Percentiles rank a stretch among this genome's conserved stretches.
Conservation (phyloP, 768 basidiomycete genomes). For the Suillus ampliporus region DNA sequence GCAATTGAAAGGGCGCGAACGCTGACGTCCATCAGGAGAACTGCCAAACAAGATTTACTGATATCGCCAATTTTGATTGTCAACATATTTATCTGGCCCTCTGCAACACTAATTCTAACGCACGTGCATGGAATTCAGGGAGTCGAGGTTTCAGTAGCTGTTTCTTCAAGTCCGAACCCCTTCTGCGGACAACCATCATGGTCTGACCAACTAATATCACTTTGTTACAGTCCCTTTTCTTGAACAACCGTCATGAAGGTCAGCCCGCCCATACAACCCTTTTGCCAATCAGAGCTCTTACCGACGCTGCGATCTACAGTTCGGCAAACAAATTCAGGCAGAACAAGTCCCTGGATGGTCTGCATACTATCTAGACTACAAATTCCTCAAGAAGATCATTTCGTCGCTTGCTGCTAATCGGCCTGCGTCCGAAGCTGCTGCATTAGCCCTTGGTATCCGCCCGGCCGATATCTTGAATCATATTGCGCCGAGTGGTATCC, state of each 20-base stretch:
- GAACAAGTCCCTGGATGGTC: slow-evolving; percentile 99
- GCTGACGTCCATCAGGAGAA: neutral
- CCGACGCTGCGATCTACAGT: slow-evolving; percentile 53
- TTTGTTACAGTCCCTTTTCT: slow-evolving; percentile 14
- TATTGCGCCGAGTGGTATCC: slow-evolving; percentile 33
- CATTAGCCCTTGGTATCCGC: slow-evolving; percentile 81
- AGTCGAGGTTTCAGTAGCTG: neutral
- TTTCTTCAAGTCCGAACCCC: slow-evolving; percentile 3
- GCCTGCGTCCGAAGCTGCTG: slow-evolving; percentile 88
- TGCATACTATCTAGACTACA: slow-evolving; percentile 95
- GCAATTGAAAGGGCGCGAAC: neutral
- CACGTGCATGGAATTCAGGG: slow-evolving; percentile 50
- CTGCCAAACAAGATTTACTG: neutral
- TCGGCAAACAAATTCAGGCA: slow-evolving; percentile 96
- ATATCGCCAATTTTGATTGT: neutral
- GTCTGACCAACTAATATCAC: slow-evolving; percentile 27
- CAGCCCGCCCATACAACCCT: slow-evolving; percentile 10
- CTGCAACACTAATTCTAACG: slow-evolving; percentile 28
- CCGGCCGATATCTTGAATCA: slow-evolving; percentile 57
- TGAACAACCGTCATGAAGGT: slow-evolving; percentile 37
- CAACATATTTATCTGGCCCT: slow-evolving; percentile 1
- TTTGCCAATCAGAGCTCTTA: slow-evolving; percentile 4
- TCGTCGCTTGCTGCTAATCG: slow-evolving; percentile 91
- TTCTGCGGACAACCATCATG: slow-evolving; percentile 32
- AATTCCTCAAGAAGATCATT: slow-evolving; percentile 97